Conservation (phyloP, 768 basidiomycete species). For the Scleroderma bovista region DNA sequence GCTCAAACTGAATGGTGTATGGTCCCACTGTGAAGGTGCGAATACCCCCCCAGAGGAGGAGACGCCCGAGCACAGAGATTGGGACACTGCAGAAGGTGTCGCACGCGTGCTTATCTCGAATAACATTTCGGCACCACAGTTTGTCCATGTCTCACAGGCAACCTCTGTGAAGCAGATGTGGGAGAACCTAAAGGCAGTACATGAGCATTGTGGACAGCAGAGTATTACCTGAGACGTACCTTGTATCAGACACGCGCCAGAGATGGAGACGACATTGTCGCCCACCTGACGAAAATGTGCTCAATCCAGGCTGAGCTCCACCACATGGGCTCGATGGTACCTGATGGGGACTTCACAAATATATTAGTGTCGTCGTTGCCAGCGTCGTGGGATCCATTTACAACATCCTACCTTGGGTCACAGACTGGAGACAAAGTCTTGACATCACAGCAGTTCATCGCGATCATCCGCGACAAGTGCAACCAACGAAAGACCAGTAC, state of each 20-base stretch:
- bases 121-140: background rate
- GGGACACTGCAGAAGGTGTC: background rate
- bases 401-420: background rate
- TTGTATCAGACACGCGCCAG: background rate
- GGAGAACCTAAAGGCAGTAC: background rate
- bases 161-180: background rate
- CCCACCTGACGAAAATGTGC: background rate
- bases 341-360: background rate
- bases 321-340: background rate
- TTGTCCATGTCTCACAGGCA: background rate
- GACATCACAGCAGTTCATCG: background rate
- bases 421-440: background rate
- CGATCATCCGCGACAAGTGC: background rate
- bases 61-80: background rate
- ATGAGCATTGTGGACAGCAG: conserved; percentile 3
- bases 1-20: background rate
- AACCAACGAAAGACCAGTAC: background rate
- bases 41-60: background rate
- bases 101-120: background rate
- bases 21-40: background rate
- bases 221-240: background rate
- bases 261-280: background rate
- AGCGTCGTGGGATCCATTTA: background rate
- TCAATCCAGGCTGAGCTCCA: background rate
- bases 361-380: conserved; percentile 1